A percentile compares a stretch with the other conserved stretches of the same genome.
phyloP scores from a whole-genome alignment of 805 yeast species.

The Lachancea thermotolerans region DNA sequence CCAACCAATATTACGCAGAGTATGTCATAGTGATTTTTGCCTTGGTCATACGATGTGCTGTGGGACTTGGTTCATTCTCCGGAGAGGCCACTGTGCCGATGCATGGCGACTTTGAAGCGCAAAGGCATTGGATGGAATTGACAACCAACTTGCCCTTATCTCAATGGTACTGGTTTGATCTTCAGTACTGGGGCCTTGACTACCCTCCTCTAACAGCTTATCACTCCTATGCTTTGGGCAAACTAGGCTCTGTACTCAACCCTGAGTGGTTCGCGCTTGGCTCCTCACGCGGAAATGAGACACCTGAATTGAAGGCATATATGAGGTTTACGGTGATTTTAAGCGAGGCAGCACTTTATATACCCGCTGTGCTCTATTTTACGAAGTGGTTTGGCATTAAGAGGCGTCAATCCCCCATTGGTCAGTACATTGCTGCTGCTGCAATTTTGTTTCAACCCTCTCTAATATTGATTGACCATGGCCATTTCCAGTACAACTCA shows the following conservation, averaged over 20 bases:
- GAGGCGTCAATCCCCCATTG: conserved; percentile 53
- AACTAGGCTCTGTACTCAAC: conserved; percentile 57
- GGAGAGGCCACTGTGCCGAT: conserved; percentile 69
- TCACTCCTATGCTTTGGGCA: conserved; percentile 78
- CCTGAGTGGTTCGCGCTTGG: conserved; percentile 71
- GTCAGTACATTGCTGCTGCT: conserved; percentile 69
- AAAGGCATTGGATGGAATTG: conserved; percentile 95
- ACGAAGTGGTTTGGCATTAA: conserved; percentile 65
- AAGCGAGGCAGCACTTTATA: conserved; percentile 66
- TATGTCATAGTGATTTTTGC: conserved; percentile 70
- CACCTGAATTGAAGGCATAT: conserved; percentile 58
- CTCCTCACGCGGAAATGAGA: conserved; percentile 70
- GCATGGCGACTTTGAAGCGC: conserved; percentile 96
- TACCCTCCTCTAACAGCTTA: conserved; percentile 96
- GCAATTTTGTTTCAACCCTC: conserved; percentile 82
- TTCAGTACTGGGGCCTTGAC: conserved; percentile 93
- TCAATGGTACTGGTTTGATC: conserved; percentile 85
- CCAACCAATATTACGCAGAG: conserved; percentile 85
- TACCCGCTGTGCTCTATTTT: conserved; percentile 73
- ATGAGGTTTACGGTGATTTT: conserved; percentile 77
- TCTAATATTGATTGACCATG: conserved; percentile 82
- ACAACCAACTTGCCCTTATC: conserved; percentile 67
- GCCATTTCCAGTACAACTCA: conserved; percentile 92
- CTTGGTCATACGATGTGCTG: conserved; percentile 69
- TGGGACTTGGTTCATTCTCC: conserved; percentile 84